Conservation (phyloP, 495 filamentous ascomycete species). For the Talaromyces ruber region DNA sequence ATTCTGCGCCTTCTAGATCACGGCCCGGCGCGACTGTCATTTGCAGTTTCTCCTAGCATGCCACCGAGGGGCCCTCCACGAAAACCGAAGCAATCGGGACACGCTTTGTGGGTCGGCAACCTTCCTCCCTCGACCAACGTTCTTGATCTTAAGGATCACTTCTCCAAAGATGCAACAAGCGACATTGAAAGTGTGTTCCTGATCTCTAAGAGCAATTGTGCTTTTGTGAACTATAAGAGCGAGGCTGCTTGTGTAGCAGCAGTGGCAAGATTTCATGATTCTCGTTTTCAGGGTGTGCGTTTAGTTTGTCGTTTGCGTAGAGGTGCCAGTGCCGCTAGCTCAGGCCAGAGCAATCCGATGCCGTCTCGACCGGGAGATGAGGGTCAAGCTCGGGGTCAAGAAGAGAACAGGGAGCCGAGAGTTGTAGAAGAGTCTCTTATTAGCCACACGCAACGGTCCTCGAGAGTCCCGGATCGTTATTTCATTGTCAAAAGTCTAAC, state of each 20-base stretch:
- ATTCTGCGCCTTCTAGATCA: neutral
- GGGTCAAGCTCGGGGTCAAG: conserved; percentile 10
- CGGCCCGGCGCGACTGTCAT: neutral
- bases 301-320: conserved; percentile 88
- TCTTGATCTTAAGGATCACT: conserved; percentile 79
- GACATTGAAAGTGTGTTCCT: conserved; percentile 88
- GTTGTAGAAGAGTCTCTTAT: conserved; percentile 8
- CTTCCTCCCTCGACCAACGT: conserved; percentile 74
- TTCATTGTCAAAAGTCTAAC: conserved; percentile 95
- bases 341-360: conserved; percentile 33
- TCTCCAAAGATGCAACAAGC: conserved; percentile 67
- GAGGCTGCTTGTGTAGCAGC: conserved; percentile 70
- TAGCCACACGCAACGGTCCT: neutral
- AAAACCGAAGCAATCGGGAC: conserved; percentile 87
- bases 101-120: conserved; percentile 96
- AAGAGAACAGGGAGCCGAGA: conserved; percentile 13
- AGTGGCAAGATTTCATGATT: conserved; percentile 82
- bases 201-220: conserved; percentile 96
- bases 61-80: conserved; percentile 83
- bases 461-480: conserved; percentile 55
- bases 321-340: conserved; percentile 29
- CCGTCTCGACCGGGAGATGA: conserved; percentile 13
- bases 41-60: conserved; percentile 27
- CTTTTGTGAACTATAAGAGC: conserved; percentile 92
- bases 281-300: conserved; percentile 75